Conservation (phyloP, 495 filamentous ascomycete genomes). For the Tuber microsphaerosporum region DNA sequence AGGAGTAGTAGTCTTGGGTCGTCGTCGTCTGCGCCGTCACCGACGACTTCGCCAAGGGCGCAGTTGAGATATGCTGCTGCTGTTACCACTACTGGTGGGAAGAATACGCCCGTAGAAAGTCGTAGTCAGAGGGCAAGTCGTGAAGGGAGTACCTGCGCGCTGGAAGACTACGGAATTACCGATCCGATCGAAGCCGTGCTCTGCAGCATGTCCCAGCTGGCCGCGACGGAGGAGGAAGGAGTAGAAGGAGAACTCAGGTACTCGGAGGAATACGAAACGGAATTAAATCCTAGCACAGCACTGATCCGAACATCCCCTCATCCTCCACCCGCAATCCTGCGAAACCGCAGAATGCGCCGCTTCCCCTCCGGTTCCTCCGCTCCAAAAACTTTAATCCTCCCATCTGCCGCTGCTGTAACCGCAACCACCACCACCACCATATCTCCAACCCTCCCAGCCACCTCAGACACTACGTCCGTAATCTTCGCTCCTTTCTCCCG, state of each 20-base stretch:
- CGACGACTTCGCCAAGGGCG: background rate
- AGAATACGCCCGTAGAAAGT: background rate
- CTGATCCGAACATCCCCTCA: slow-evolving; percentile 13
- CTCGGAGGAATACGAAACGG: slow-evolving; percentile 10
- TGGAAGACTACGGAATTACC: slow-evolving; percentile 32
- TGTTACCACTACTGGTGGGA: background rate
- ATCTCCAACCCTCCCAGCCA: slow-evolving; percentile 38
- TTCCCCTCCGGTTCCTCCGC: slow-evolving; percentile 43
- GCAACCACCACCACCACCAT: background rate
- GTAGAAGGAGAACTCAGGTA: slow-evolving; percentile 32
- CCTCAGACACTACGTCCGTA: slow-evolving; percentile 22
- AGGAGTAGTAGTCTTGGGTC: slow-evolving; percentile 12
- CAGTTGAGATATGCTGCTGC: background rate
- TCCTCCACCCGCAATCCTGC: slow-evolving; percentile 19
- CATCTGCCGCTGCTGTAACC: slow-evolving; percentile 20
- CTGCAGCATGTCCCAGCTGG: slow-evolving; percentile 10
- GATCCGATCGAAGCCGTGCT: slow-evolving; percentile 36
- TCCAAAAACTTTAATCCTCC: slow-evolving; percentile 44
- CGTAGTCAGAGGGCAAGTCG: background rate
- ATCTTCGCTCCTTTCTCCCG: slow-evolving; percentile 13
- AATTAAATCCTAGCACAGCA: slow-evolving; percentile 13
- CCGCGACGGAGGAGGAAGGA: background rate
- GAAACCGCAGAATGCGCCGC: slow-evolving; percentile 42
- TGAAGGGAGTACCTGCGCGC: slow-evolving; percentile 18
- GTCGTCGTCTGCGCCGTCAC: background rate